phyloP scores from a whole-genome alignment of 257 asterid species.

The Scutellaria galericulata region DNA sequence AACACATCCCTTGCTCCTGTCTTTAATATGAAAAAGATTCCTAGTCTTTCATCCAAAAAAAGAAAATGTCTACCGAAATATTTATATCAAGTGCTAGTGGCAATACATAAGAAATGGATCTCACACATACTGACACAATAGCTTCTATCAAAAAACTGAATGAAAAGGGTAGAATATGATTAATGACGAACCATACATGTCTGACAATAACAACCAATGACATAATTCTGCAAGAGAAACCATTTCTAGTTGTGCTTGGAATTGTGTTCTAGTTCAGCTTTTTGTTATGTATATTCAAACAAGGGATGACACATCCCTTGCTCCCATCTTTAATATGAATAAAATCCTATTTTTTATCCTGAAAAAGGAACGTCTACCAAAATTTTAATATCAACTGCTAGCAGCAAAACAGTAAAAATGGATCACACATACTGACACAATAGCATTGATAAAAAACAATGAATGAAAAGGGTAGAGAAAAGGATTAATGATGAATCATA shows the following conservation, averaged over 20 bases:
- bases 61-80: not conserved
- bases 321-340: too few species aligned
- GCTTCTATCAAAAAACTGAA: constrained; percentile 16
- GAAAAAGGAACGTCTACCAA: not conserved
- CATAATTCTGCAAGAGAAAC: constrained; percentile 86
- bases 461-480: constrained; percentile 7
- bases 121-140: not conserved
- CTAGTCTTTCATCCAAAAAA: too few species aligned
- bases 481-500: constrained; percentile 43
- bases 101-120: constrained; percentile 17
- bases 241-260: constrained; percentile 70
- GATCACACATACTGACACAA: not conserved
- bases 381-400: not conserved
- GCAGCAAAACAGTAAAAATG: constrained; percentile 17
- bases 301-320: too few species aligned
- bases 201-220: constrained; percentile 84
- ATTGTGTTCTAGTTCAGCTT: too few species aligned
- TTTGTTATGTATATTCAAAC: too few species aligned
- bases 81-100: not conserved
- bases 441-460: constrained; percentile 6
- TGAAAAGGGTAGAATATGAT: constrained; percentile 11
- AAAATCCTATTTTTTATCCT: too few species aligned
- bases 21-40: too few species aligned
- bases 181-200: constrained; percentile 63
- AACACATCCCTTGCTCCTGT: too few species aligned